A percentile compares a stretch with the other conserved stretches of the same genome.
These are phyloP conservation scores for Aspergillus oerlinghausenensis DNA, from an alignment of 2,329 filamentous ascomycete genomes.

Conservation along the genomic window DNA sequence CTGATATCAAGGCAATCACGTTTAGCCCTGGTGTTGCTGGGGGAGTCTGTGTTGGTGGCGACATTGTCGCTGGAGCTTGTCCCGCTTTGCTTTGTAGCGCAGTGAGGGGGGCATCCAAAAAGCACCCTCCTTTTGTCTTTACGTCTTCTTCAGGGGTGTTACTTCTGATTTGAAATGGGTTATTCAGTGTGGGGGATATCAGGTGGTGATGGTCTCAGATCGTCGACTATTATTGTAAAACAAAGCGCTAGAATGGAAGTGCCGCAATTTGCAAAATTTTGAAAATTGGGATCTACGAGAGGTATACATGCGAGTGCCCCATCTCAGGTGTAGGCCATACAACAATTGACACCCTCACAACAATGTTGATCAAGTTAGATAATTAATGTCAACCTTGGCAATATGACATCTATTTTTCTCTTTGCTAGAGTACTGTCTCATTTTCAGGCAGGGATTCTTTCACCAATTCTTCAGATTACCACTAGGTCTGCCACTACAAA, in stretches of 20 bases:
- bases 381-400: background rate
- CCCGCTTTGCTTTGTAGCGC: background rate
- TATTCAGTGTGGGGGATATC: background rate
- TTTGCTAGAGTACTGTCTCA: background rate
- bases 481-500: constrained; percentile 14
- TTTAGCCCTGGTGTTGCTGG: constrained; percentile 43
- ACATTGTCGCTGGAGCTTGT: constrained; percentile 19
- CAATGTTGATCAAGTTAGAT: background rate
- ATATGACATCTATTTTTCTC: background rate
- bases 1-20: constrained; percentile 89
- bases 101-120: background rate
- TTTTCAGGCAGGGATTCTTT: background rate
- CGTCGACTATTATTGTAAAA: background rate
- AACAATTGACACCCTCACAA: background rate
- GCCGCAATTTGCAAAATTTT: background rate
- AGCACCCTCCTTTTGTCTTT: background rate
- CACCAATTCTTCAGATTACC: constrained; percentile 13
- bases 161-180: too few species aligned
- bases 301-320: background rate
- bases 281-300: background rate
- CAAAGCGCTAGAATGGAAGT: background rate
- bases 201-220: background rate
- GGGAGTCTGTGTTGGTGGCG: constrained; percentile 35
- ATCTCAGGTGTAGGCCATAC: background rate
- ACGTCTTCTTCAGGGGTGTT: background rate